Percentiles rank a stretch among this genome's conserved stretches.
Evolutionary conservation across 495 filamentous ascomycete species (phyloP).

Genomic region (Trichoderma virens): DNA sequence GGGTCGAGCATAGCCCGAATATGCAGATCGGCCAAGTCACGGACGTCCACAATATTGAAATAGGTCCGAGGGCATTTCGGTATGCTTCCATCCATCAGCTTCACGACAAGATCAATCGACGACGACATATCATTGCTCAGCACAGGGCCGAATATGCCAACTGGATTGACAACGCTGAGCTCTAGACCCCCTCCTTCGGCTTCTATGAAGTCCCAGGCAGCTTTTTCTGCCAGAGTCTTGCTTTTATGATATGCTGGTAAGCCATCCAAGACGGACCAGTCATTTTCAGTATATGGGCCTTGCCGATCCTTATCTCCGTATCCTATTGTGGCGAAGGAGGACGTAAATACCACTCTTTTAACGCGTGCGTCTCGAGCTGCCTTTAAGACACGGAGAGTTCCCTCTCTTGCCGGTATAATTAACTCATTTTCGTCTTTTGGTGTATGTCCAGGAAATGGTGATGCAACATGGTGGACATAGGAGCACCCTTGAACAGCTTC

Average conservation of each 20-base stretch:
- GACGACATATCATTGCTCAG: neutral
- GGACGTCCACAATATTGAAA: conserved; percentile 2
- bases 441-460: neutral
- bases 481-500: neutral
- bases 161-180: neutral
- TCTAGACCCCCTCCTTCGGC: neutral
- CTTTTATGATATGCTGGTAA: neutral
- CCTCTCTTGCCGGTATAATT: neutral
- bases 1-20: neutral
- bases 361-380: neutral
- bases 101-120: neutral
- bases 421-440: neutral
- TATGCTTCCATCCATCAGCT: neutral
- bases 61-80: neutral
- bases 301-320: neutral
- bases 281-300: neutral
- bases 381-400: neutral
- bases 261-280: neutral
- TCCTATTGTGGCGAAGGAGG: neutral
- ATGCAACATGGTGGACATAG: neutral
- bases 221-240: neutral
- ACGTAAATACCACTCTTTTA: neutral
- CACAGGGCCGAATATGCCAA: neutral
- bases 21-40: neutral
- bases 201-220: neutral